phyloP scores from a whole-genome alignment of 208 protist species.

The Wallacemonas sp. region DNA sequence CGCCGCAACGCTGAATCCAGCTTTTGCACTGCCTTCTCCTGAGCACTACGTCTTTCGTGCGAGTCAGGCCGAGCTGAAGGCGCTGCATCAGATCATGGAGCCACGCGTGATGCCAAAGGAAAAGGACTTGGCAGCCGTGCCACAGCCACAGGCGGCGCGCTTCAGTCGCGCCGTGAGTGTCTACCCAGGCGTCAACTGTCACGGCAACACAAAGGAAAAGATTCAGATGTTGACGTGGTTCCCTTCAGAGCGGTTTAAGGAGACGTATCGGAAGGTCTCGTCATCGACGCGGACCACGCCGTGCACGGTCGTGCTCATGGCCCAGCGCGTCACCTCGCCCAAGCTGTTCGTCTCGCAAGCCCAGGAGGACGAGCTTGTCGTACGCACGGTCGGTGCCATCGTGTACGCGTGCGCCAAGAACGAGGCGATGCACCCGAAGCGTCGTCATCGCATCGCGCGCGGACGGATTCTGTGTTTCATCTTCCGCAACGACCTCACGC shows the following conservation, averaged over 20 bases:
- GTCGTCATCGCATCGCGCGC: not conserved
- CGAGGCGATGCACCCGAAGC: constrained; percentile 4
- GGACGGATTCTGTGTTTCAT: constrained; percentile 3
- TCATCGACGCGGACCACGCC: not conserved
- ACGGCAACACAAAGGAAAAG: constrained; percentile 17
- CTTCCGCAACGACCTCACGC: constrained; percentile 7
- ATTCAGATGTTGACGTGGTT: constrained; percentile 14
- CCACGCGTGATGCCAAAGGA: not conserved
- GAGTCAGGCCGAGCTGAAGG: constrained; percentile 3
- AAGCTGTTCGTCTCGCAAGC: constrained; percentile 10
- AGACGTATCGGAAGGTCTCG: not conserved
- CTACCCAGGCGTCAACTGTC: not conserved
- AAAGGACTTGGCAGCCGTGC: not conserved
- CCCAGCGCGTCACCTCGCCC: constrained; percentile 2
- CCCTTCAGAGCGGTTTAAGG: constrained; percentile 7
- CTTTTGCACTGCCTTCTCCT: constrained; percentile 10
- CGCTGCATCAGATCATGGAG: not conserved
- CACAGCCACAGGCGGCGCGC: not conserved
- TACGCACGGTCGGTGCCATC: constrained; percentile 8
- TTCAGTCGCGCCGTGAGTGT: not conserved
- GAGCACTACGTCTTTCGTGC: constrained; percentile 2
- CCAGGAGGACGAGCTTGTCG: constrained; percentile 6
- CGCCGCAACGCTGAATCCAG: not conserved
- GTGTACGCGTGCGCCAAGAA: constrained; percentile 9
- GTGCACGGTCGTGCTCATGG: constrained; percentile 6